phyloP scores from a whole-genome alignment of 1,139 yeast species.

The Taiozyma onychis region DNA sequence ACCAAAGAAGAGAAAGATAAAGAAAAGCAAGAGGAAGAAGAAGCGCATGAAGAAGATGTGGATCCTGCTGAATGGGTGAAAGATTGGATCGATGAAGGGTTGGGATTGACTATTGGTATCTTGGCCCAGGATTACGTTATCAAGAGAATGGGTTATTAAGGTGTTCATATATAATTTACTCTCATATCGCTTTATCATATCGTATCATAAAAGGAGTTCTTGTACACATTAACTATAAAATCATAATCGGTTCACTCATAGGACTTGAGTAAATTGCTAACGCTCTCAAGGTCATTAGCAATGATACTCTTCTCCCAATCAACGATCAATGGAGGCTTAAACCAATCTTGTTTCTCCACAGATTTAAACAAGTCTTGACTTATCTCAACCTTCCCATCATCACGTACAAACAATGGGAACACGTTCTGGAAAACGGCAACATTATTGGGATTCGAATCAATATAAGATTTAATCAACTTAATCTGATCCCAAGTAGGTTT shows the following conservation, averaged over 20 bases:
- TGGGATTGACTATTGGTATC: constrained; percentile 75
- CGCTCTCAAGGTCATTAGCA: constrained; percentile 41
- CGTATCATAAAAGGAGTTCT: no score
- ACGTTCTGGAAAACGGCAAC: constrained; percentile 12
- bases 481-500: constrained; percentile 23
- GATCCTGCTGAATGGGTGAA: constrained; percentile 97
- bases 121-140: constrained; percentile 88
- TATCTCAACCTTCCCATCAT: constrained; percentile 14
- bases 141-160: constrained; percentile 72
- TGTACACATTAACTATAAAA: no score
- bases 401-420: constrained; percentile 18
- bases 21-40: constrained; percentile 29
- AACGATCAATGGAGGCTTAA: constrained; percentile 45
- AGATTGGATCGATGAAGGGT: constrained; percentile 84
- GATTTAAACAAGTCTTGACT: constrained; percentile 11
- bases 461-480: constrained; percentile 23
- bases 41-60: constrained; percentile 39
- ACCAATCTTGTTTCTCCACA: constrained; percentile 11
- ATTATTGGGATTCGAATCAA: constrained; percentile 12
- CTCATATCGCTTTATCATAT: no score
- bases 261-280: constrained; percentile 10
- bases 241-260: background rate
- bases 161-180: no score
- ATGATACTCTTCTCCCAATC: constrained; percentile 50
- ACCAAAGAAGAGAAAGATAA: constrained; percentile 17